These are phyloP conservation scores for Ceratocystis destructans DNA, from an alignment of 2,329 filamentous ascomycete genomes.

Conservation along the genomic window DNA sequence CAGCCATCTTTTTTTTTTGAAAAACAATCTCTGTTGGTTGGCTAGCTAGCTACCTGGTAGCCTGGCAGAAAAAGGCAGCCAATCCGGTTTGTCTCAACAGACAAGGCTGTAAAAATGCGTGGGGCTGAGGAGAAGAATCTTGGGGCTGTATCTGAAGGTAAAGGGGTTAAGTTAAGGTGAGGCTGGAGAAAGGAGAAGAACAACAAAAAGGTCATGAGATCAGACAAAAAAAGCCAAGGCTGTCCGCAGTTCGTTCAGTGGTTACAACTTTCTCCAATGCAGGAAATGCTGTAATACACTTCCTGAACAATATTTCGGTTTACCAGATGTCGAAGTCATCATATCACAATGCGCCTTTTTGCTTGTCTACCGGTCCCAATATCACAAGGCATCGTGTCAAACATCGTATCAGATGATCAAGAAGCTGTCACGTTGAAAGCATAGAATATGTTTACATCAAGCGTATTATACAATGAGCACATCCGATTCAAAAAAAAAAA, in stretches of 20 bases:
- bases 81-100: too few relatives aligned
- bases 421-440: too few relatives aligned
- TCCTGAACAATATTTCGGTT: conserved; percentile 17
- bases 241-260: conserved; percentile 17
- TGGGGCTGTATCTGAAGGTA: neutral
- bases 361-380: neutral
- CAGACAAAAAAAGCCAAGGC: conserved; percentile 13
- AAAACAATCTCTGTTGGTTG: neutral
- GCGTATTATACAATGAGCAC: too few relatives aligned
- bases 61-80: neutral
- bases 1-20: neutral
- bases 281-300: neutral
- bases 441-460: too few relatives aligned
- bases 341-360: neutral
- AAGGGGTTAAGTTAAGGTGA: neutral
- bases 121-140: neutral
- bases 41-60: neutral
- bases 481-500: too few relatives aligned
- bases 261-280: conserved; percentile 1
- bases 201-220: neutral
- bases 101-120: too few relatives aligned
- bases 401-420: too few relatives aligned
- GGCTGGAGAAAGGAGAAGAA: neutral
- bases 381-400: too few relatives aligned
- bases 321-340: conserved; percentile 20